A percentile compares a stretch with the other conserved stretches of the same genome.
These are phyloP conservation scores for Cryphonectria radicalis DNA, from an alignment of 2,329 filamentous ascomycete species.

Conservation along the genomic window DNA sequence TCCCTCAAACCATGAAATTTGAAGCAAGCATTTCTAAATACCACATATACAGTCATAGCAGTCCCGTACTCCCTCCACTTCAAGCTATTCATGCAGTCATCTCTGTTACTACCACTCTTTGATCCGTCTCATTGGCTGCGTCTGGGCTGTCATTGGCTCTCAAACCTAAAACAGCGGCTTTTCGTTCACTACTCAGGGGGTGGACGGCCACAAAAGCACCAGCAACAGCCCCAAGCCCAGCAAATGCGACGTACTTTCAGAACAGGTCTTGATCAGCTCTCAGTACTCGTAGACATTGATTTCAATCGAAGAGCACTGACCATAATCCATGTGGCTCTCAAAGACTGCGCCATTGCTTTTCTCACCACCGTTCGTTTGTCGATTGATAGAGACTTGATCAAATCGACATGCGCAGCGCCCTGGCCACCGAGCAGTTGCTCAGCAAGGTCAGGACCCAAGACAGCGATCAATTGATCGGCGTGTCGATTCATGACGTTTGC, in stretches of 20 bases:
- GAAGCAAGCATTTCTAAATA: background rate
- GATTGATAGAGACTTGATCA: constrained; percentile 20
- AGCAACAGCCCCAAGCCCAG: constrained; percentile 35
- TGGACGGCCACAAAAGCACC: constrained; percentile 15
- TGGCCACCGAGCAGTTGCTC: constrained; percentile 49
- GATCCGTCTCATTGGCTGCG: background rate
- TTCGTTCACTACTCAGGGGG: constrained; percentile 23
- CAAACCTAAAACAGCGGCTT: constrained; percentile 24
- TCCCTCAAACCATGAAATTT: background rate
- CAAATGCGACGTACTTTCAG: background rate
- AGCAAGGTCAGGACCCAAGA: constrained; percentile 43
- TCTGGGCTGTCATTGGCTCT: background rate
- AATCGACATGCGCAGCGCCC: background rate
- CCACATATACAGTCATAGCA: background rate
- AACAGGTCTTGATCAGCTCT: background rate
- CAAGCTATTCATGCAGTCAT: background rate
- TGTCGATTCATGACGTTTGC: constrained; percentile 37
- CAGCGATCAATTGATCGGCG: background rate
- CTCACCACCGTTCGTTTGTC: constrained; percentile 31
- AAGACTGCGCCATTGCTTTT: constrained; percentile 4
- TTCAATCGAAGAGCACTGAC: background rate
- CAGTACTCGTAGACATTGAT: background rate
- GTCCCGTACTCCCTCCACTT: background rate
- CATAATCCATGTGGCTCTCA: constrained; percentile 8
- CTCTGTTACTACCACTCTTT: background rate